A percentile compares a stretch with the other conserved stretches of the same genome.
Conservation (phyloP, 1,284 basidiomycete species). For the Boletus sp. region DNA sequence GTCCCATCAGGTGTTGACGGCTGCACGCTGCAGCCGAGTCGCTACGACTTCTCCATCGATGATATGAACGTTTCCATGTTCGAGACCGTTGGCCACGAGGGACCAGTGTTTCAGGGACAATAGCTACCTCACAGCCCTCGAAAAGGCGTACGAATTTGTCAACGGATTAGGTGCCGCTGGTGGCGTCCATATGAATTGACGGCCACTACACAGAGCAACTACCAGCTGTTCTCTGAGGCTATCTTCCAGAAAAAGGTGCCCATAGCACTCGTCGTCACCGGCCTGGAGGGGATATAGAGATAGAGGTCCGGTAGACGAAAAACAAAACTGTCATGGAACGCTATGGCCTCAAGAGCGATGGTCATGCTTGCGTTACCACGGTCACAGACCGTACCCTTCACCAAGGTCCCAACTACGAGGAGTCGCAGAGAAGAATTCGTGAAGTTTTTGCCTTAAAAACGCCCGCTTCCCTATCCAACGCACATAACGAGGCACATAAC, state of each 20-base stretch:
- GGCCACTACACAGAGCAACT: neutral
- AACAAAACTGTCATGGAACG: neutral
- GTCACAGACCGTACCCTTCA: neutral
- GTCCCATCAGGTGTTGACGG: neutral
- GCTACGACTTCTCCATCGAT: slow-evolving; percentile 1
- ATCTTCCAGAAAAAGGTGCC: neutral
- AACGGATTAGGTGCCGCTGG: neutral
- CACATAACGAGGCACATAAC: neutral
- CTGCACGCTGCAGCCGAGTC: neutral
- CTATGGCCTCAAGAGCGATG: neutral
- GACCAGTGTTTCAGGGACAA: neutral
- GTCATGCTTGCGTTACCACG: slow-evolving; percentile 2
- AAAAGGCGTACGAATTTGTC: slow-evolving; percentile 3
- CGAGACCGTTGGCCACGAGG: neutral
- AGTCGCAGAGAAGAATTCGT: slow-evolving; percentile 6
- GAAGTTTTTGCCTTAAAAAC: neutral
- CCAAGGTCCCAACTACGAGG: neutral
- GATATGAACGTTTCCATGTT: neutral
- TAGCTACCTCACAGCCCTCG: neutral
- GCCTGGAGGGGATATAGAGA: slow-evolving; percentile 2
- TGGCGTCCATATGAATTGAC: slow-evolving; percentile 3
- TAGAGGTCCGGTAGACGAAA: slow-evolving; percentile 8
- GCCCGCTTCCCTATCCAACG: neutral
- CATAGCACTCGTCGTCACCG: slow-evolving; percentile 2
- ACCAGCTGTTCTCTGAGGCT: slow-evolving; percentile 2